phyloP scores from a whole-genome alignment of 2,329 filamentous ascomycete species.

The Macrophomina phaseolina region DNA sequence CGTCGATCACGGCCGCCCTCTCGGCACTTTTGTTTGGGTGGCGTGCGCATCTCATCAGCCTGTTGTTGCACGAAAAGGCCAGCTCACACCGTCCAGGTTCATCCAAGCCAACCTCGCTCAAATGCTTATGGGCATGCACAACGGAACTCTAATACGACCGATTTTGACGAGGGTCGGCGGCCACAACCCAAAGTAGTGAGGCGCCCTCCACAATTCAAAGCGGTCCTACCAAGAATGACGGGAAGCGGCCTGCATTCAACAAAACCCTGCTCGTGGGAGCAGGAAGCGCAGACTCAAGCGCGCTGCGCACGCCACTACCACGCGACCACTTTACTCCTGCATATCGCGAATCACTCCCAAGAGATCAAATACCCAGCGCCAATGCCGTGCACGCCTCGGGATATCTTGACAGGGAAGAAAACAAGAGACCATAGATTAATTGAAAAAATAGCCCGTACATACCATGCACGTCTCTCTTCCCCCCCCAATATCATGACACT shows the following conservation, averaged over 20 bases:
- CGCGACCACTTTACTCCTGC: slow-evolving; percentile 3
- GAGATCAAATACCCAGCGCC: neutral
- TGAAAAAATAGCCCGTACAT: neutral
- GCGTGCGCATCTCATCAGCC: slow-evolving; percentile 10
- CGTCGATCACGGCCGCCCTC: slow-evolving; percentile 7
- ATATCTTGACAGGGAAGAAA: neutral
- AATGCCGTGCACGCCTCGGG: neutral
- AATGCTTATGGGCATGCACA: neutral
- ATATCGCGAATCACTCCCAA: neutral
- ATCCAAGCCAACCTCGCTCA: neutral
- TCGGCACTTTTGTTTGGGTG: slow-evolving; percentile 14
- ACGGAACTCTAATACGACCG: neutral
- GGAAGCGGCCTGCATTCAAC: slow-evolving; percentile 3
- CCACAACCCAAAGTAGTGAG: neutral
- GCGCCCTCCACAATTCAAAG: slow-evolving; percentile 15
- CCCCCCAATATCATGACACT: neutral
- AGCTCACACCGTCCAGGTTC: neutral
- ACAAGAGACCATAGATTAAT: neutral
- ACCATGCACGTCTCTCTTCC: neutral
- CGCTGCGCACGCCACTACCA: slow-evolving; percentile 17
- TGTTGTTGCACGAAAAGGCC: slow-evolving; percentile 8
- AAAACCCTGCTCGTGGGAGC: slow-evolving; percentile 8
- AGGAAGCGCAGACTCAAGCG: neutral
- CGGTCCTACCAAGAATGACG: neutral
- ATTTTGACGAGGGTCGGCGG: neutral